These are phyloP conservation scores for Elsinoe arachidis DNA, from an alignment of 2,329 filamentous ascomycete species.

Conservation along the genomic window DNA sequence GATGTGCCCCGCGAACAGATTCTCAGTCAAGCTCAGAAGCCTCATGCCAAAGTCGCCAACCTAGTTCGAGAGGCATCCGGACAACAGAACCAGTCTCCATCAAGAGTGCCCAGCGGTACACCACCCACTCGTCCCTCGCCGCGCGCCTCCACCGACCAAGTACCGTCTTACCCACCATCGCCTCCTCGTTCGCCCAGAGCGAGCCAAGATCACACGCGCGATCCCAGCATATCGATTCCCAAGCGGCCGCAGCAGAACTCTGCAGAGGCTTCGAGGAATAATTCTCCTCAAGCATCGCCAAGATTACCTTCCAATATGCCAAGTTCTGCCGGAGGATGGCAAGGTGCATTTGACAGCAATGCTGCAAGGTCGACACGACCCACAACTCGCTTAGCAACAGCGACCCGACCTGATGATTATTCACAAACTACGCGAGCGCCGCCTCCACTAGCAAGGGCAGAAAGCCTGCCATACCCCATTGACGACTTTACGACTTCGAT, in stretches of 20 bases:
- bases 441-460: conserved; percentile 18
- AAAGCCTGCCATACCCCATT: conserved; percentile 38
- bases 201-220: conserved; percentile 13
- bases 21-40: conserved; percentile 3
- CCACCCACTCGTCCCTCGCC: conserved; percentile 9
- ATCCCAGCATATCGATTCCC: neutral
- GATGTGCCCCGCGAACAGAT: conserved; percentile 5
- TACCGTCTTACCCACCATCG: conserved; percentile 10
- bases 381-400: conserved; percentile 21
- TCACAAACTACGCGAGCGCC: conserved; percentile 11
- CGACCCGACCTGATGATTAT: conserved; percentile 18
- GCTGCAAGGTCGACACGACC: conserved; percentile 20
- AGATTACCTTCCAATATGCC: neutral
- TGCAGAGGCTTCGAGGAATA: conserved; percentile 12
- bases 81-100: neutral
- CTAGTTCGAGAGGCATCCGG: conserved; percentile 4
- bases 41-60: conserved; percentile 12
- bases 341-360: conserved; percentile 20
- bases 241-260: conserved; percentile 9
- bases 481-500: conserved; percentile 34
- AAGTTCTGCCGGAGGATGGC: conserved; percentile 12
- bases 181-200: conserved; percentile 13
- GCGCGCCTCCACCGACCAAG: neutral
- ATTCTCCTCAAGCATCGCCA: conserved; percentile 8
- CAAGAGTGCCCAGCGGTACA: neutral